These are phyloP conservation scores for Talaromyces sp. DNA, from an alignment of 2,329 filamentous ascomycete genomes.

Conservation along the genomic window DNA sequence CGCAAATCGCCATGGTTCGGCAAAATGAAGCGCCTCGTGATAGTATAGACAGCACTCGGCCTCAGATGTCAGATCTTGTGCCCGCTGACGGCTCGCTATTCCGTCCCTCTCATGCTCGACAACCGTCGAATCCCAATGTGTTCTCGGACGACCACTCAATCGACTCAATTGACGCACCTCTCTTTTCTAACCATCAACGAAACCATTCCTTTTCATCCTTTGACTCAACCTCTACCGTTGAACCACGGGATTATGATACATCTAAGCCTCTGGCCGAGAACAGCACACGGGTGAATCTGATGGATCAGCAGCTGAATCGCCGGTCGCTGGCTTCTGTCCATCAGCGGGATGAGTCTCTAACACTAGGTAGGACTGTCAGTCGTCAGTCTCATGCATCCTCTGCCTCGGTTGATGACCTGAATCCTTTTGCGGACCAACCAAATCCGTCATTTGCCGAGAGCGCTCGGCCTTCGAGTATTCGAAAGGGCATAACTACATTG, in stretches of 20 bases:
- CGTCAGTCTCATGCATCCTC: conserved; percentile 7
- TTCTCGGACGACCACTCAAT: conserved; percentile 50
- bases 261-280: conserved; percentile 11
- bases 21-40: conserved; percentile 31
- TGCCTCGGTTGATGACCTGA: conserved; percentile 27
- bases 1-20: conserved; percentile 40
- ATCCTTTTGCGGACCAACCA: conserved; percentile 38
- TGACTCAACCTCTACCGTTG: conserved; percentile 33
- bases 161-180: conserved; percentile 39
- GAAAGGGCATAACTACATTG: conserved; percentile 34
- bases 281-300: conserved; percentile 4
- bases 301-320: conserved; percentile 10
- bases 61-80: conserved; percentile 14
- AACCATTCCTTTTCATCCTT: conserved; percentile 32
- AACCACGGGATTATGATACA: conserved; percentile 19
- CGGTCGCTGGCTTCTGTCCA: conserved; percentile 1
- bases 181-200: conserved; percentile 29
- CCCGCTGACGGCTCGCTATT: conserved; percentile 18
- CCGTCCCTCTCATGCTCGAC: conserved; percentile 10
- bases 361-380: conserved; percentile 26
- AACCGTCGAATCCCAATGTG: conserved; percentile 41
- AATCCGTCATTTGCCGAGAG: conserved; percentile 1
- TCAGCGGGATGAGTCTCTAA: conserved; percentile 14
- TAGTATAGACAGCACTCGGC: conserved; percentile 19
- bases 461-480: conserved; percentile 34